Percentiles rank a stretch among this genome's conserved stretches.
Evolutionary conservation across 352 stramenopile genomes (phyloP).

Genomic region (Pilasporangium apinafurcum): DNA sequence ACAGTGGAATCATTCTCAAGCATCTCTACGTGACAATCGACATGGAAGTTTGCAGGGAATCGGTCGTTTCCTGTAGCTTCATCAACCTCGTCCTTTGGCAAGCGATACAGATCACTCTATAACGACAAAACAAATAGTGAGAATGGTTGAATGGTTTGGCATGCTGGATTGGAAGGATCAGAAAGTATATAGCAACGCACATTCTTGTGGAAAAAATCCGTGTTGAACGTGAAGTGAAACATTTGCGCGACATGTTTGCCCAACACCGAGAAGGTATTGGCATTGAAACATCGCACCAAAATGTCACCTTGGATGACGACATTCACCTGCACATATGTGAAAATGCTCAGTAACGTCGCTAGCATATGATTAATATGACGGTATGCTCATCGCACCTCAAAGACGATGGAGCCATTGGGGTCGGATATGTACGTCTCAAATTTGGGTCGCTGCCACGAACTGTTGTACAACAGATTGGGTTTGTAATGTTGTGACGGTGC

Average conservation of each 20-base stretch:
- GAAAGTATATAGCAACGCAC: too few species aligned
- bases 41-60: conserved; percentile 47
- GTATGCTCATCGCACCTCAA: conserved; percentile 40
- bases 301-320: conserved; percentile 67
- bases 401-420: conserved; percentile 38
- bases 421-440: conserved; percentile 62
- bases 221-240: conserved; percentile 85
- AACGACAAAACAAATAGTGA: not conserved
- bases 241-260: conserved; percentile 80
- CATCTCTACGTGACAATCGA: conserved; percentile 47
- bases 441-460: conserved; percentile 53
- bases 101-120: conserved; percentile 35
- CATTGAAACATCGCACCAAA: conserved; percentile 67
- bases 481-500: conserved; percentile 57
- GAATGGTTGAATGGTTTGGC: not conserved
- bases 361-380: too few species aligned
- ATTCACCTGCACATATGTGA: conserved; percentile 66
- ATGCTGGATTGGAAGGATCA: not conserved
- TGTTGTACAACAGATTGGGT: conserved; percentile 58
- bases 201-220: conserved; percentile 69
- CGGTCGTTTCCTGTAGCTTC: conserved; percentile 41
- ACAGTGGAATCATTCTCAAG: conserved; percentile 6
- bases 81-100: conserved; percentile 58
- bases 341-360: too few species aligned
- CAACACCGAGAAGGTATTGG: conserved; percentile 61